Base-by-base conservation (phyloP, 2,329 filamentous ascomycete species). In the Trichoderma afroharzianum region DNA sequence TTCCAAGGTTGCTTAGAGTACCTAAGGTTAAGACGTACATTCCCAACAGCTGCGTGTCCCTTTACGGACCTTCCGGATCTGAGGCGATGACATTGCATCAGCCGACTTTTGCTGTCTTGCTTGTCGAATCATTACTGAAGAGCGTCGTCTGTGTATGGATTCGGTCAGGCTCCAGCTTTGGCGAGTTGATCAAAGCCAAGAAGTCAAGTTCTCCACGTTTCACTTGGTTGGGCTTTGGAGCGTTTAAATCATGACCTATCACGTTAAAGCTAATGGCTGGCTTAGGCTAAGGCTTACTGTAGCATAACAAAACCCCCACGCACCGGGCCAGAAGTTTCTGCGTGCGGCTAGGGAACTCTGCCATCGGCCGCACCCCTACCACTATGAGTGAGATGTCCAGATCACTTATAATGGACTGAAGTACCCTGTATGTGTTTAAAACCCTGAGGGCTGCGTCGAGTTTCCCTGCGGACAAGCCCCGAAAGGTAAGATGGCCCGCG, bases 1-100 rank as follows among this genome's bases (percentile, higher is more conserved):
- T 24, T 1, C 28, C 30, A 21, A 4, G n/a, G 30, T 12, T 30
- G 36, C 14, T 9, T 53, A 53, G 18, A 61, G 4, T 12, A 15
- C 5, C n/a, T n/a, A n/a, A n/a, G n/a, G n/a, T n/a, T 18, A n/a
- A 8, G 26, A 67, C 69, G 3, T 71, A 71, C 69, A 71, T 71
- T 71, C 62, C 69, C 69, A 71, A n/a, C 69, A 71, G 36, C 69
- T 71, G n/a, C 63, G 69, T 7, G 69, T 71, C 26, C 69, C 69
- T 28, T 71, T 71, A 39, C 69, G 69, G 39, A 68, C 36, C 39
- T 39, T 71, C 28, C 69, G 69, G 15, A 50, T 14, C 50, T 53
- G 39, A 21, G 30, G 62, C 36, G 50, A 15, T 12, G 53, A 26
- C 30, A 28, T 32, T 5, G 33, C 15, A 30, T 32, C 32, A 21